Conservation (phyloP, 345 rosid genomes). For the Reutealis trisperma region DNA sequence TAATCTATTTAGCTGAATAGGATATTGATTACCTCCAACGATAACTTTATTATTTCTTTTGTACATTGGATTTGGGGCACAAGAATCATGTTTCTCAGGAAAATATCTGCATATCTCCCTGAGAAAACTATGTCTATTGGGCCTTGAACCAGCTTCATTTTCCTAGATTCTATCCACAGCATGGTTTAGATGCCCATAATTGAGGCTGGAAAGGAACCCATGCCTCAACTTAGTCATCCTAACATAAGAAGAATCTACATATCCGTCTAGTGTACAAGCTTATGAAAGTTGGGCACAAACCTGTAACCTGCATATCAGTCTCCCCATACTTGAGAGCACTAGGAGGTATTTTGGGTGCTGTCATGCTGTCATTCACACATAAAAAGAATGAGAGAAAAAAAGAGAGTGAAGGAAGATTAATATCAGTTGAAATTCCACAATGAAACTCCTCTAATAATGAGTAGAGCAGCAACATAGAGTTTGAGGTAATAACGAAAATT, state of each 20-base stretch:
- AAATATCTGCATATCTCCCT: not conserved
- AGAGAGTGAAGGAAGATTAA: not conserved
- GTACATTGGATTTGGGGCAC: not conserved
- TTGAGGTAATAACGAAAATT: not conserved
- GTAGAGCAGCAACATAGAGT: not conserved
- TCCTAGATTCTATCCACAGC: not conserved
- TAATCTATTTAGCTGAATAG: not conserved
- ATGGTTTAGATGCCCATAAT: not conserved
- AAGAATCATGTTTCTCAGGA: not conserved
- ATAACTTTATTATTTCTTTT: not conserved
- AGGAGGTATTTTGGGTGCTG: slow-evolving; percentile 76
- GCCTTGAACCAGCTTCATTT: not conserved
- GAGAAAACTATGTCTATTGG: not conserved
- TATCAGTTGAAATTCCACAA: not conserved
- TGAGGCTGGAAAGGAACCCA: not conserved
- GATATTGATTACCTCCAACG: not conserved
- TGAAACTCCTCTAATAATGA: not conserved
- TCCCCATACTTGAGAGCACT: slow-evolving; percentile 73
- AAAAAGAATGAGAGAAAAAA: not conserved
- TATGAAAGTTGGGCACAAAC: slow-evolving; percentile 32
- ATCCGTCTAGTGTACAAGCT: not conserved
- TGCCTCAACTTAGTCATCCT: not conserved
- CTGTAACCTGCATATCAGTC: slow-evolving; percentile 68
- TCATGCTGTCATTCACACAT: slow-evolving; percentile 52
- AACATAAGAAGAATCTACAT: not conserved